Base-by-base conservation (phyloP, 2,329 filamentous ascomycete genomes). In the Aschersonia sp. region DNA sequence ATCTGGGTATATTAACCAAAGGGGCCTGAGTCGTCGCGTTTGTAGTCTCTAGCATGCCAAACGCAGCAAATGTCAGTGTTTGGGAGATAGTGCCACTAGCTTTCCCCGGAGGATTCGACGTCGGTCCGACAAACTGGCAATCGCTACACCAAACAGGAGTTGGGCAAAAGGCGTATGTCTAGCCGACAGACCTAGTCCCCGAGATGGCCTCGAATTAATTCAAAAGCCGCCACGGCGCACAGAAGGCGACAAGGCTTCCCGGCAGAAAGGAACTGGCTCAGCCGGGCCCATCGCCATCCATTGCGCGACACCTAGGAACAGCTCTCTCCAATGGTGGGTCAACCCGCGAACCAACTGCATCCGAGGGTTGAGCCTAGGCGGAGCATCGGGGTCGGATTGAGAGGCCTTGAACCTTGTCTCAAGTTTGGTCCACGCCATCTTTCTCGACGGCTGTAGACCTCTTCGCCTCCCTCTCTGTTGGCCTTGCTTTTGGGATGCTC, bases 371-470 rank as follows among this genome's bases (percentile, higher is more conserved):
- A 37, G 8, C 12, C 35, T 12, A 37, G 35, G 35, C 12, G 35
- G 35, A 9, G 8, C 35, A 8, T 37, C 35, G 35, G 12, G 12
- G 35, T 37, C 30, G 30, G 42, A 41, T 45, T 30, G 32, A 39
- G 11, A n/a, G 40, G 46, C 41, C 41, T 41, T 43, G 32, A 47
- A 43, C 32, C 41, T 30, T 32, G 41, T 43, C 41, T 32, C 41
- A 30, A 41, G 45, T 41, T 47, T 32, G 46, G 14, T 14, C 32
- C 46, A 44, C 41, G 46, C 41, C 11, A 41, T 44, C 12, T 39
- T 30, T 45, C 46, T 47, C 41, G 42, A 32, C 46, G 29, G 39
- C 32, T 14, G 42, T 44, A 45, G 37, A 44, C 30, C 12, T 12
- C 35, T 37, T 37, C 35, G 35, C 22, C 22, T 22, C 22, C 22